Percentiles rank a stretch among this genome's conserved stretches.
Conservation (phyloP, 176 grass and related monocot species). For the Triticum turgidum region DNA sequence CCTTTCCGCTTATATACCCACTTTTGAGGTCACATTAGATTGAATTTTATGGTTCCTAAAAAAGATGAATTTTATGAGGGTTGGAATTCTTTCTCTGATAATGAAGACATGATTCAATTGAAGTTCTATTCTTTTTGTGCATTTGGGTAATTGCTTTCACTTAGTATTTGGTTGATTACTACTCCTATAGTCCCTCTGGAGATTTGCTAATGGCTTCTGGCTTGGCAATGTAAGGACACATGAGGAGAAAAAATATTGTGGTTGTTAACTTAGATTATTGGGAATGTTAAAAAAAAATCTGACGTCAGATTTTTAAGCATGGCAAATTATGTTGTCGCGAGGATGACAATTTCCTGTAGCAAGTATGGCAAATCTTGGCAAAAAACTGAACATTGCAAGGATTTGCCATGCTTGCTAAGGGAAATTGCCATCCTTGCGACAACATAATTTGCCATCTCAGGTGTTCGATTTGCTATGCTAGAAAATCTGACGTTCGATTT, state of each 20-base stretch:
- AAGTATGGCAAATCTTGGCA: too few species aligned
- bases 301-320: too few species aligned
- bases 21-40: slow-evolving; percentile 1
- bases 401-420: too few species aligned
- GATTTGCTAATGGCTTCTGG: neutral
- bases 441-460: too few species aligned
- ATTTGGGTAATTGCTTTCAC: neutral
- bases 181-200: neutral
- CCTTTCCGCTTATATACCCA: neutral
- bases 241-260: neutral
- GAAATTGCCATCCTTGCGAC: too few species aligned
- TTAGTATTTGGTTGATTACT: neutral
- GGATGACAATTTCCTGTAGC: too few species aligned
- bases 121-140: neutral
- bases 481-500: too few species aligned
- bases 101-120: neutral
- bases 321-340: too few species aligned
- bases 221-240: neutral
- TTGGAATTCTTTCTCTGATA: neutral
- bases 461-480: too few species aligned
- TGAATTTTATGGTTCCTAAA: neutral
- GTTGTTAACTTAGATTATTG: neutral
- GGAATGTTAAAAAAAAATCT: too few species aligned
- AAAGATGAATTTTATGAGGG: neutral
- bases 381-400: too few species aligned